phyloP scores from a whole-genome alignment of 495 filamentous ascomycete species.

The Chaetomium tenue region DNA sequence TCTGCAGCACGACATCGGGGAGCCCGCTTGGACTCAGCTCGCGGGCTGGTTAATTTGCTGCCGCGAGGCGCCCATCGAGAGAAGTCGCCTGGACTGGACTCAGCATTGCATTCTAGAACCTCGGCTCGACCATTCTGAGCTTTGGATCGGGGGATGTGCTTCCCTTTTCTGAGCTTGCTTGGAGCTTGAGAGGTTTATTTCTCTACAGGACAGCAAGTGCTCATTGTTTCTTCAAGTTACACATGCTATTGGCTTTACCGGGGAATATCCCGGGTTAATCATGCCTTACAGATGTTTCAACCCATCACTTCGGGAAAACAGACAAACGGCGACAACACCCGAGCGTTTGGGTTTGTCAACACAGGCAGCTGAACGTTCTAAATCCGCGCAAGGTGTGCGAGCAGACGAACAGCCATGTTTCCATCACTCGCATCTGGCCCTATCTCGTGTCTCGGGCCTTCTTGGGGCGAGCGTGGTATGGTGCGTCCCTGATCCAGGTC shows the following conservation, averaged over 20 bases:
- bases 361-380: not conserved
- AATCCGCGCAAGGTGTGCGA: not conserved
- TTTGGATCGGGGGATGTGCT: not conserved
- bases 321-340: not conserved
- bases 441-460: not conserved
- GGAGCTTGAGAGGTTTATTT: not conserved
- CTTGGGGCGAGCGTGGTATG: not conserved
- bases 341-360: not conserved
- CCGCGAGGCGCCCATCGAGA: not conserved
- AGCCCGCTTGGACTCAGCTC: slow-evolving; percentile 1
- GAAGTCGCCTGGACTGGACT: not conserved
- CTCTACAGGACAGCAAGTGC: not conserved
- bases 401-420: not conserved
- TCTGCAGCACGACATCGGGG: not conserved
- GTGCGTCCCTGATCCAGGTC: not conserved
- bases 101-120: not conserved
- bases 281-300: not conserved
- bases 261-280: not conserved
- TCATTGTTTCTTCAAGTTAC: not conserved
- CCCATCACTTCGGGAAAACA: not conserved
- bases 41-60: slow-evolving; percentile 7
- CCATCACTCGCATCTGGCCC: not conserved
- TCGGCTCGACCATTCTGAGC: not conserved
- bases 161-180: not conserved
- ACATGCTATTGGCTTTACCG: not conserved